Evolutionary conservation across 2,329 filamentous ascomycete species (phyloP), one percentile per base, ranked within the genome.

Genomic region (Talaromyces sp.): DNA sequence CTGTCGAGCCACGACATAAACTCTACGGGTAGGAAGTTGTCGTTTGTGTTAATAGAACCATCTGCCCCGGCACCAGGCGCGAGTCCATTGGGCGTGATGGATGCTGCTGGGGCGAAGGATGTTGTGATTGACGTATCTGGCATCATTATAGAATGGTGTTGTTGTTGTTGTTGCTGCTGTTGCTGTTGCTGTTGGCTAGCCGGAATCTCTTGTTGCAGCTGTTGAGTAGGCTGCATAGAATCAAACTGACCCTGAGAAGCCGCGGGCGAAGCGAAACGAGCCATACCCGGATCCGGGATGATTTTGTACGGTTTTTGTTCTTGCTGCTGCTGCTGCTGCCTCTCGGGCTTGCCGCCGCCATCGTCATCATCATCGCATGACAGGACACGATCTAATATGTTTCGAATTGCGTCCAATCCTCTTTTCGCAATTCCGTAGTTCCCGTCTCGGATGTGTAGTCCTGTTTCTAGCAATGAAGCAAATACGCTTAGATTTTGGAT

Each of bases 401-500:
- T 65, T 0, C 67, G 63, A n/a, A 70, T 69, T 3, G 65, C 62
- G 31, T 57, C 59, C 8, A 66, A 56, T 0, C 67, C 69, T 22
- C 64, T 65, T 31, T 47, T 61, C 1, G 62, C 60, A 1, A 66
- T 64, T 5, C 64, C 63, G 33, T 65, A 67, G 37, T 70, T 66
- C 0, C 69, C 67, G 9, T 69, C 58, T 16, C 63, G 60, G 6
- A 54, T 41, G 11, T 58, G 58, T 6, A 70, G 47, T 7, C 65
- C 65, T 9, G 57, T 68, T 22, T 68, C 66, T 10, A 69, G 10
- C 5, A 68, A 58, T 6, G 69, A 61, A 2, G 68, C 64, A 10
- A 71, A 70, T 9, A 72, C 68, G 41, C 67, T 69, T 3, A 72
- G 63, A 5, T 72, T 68, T 31, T 72, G 70, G 14, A 72, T 69